phyloP scores from a whole-genome alignment of 2,329 filamentous ascomycete species.

The Pezizomycotina sp. region DNA sequence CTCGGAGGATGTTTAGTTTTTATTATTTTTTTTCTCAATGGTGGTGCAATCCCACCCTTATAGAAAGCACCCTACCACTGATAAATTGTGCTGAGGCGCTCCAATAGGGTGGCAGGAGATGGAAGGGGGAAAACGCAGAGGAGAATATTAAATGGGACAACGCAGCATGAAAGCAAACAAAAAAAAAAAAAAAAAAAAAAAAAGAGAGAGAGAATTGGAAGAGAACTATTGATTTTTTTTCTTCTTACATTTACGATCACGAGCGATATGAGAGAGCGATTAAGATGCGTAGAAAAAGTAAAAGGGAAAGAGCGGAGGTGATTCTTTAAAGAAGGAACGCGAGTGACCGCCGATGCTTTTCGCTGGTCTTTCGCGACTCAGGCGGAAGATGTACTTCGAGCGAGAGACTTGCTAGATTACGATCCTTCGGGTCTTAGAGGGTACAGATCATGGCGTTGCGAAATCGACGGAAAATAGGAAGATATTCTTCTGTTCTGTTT shows the following conservation, averaged over 20 bases:
- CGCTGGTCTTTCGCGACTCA: background rate
- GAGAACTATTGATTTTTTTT: background rate
- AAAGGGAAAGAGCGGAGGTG: constrained; percentile 1
- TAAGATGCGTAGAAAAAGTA: background rate
- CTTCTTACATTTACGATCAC: constrained; percentile 1
- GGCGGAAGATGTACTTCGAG: background rate
- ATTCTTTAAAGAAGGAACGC: background rate
- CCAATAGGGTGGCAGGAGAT: background rate
- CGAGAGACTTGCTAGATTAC: too few relatives aligned
- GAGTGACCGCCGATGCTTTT: background rate
- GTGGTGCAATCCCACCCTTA: background rate
- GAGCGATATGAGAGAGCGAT: background rate
- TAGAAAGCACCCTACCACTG: constrained; percentile 2
- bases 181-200: constrained; percentile 1
- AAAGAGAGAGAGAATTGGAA: background rate
- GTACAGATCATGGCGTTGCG: too few relatives aligned
- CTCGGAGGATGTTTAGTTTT: too few relatives aligned
- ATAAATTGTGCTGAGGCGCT: background rate
- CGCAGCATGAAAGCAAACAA: background rate
- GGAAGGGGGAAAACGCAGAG: background rate
- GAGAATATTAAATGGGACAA: background rate
- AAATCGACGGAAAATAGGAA: too few relatives aligned
- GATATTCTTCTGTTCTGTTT: too few relatives aligned
- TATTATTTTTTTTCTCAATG: background rate
- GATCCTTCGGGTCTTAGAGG: too few relatives aligned